Percentiles rank a stretch among this genome's conserved stretches.
phyloP scores from a whole-genome alignment of 176 grass and related monocot species.

The Carex parvula region DNA sequence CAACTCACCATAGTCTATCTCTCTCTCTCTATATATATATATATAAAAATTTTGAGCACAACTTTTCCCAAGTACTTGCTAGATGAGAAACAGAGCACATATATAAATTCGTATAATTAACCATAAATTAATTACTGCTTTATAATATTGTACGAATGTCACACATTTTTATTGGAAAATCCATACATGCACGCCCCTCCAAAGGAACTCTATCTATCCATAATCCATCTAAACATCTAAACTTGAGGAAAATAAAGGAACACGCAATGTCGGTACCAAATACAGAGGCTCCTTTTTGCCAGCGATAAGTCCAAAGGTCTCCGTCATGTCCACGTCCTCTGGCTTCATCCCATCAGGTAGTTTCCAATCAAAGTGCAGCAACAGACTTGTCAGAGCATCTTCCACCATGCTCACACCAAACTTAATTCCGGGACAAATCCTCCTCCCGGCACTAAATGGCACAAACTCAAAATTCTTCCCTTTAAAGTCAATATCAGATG shows the following conservation, averaged over 20 bases:
- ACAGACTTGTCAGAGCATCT: background rate
- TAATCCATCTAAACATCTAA: too few relatives aligned
- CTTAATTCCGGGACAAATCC: background rate
- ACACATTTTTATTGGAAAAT: too few relatives aligned
- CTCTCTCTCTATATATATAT: too few relatives aligned
- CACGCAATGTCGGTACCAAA: background rate
- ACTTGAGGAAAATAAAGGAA: background rate
- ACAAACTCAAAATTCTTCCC: background rate
- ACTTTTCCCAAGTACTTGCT: too few relatives aligned
- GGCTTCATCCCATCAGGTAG: background rate
- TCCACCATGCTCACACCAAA: background rate
- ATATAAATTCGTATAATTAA: too few relatives aligned
- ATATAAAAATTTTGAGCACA: too few relatives aligned
- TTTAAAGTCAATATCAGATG: background rate
- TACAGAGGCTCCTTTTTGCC: background rate
- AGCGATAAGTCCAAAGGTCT: background rate
- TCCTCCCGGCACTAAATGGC: background rate
- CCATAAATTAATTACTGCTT: too few relatives aligned
- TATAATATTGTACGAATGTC: too few relatives aligned
- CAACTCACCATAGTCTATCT: rapidly evolving
- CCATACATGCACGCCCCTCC: too few relatives aligned
- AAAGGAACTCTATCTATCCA: too few relatives aligned
- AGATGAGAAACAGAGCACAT: too few relatives aligned
- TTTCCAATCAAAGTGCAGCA: background rate
- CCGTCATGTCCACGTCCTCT: background rate